Evolutionary conservation across 768 basidiomycete species (phyloP).

Genomic region (Coprinellus aureogranulatus): DNA sequence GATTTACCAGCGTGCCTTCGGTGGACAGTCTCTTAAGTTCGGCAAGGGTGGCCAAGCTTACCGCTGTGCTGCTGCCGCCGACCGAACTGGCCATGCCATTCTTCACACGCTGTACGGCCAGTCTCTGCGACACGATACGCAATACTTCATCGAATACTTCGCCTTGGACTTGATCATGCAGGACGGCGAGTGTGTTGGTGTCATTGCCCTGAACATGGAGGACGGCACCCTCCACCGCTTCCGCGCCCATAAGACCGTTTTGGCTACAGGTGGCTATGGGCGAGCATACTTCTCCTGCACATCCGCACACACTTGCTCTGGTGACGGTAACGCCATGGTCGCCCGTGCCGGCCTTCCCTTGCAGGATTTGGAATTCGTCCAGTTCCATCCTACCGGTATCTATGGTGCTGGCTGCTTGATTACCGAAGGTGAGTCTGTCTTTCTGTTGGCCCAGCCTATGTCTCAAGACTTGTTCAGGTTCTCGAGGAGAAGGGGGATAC

Average conservation of each 20-base stretch:
- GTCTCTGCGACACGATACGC: conserved; percentile 97
- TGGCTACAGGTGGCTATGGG: conserved; percentile 98
- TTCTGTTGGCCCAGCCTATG: neutral
- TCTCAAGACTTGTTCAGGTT: conserved; percentile 50
- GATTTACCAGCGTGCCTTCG: conserved; percentile 99
- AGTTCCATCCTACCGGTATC: conserved; percentile 99
- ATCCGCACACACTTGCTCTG: conserved; percentile 97
- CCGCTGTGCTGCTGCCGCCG: conserved; percentile 97
- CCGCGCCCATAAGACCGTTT: conserved; percentile 96
- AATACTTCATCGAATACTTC: conserved; percentile 99
- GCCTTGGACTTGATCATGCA: conserved; percentile 99
- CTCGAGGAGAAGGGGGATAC: conserved; percentile 99
- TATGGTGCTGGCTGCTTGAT: conserved; percentile 99
- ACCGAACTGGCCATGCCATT: conserved; percentile 97
- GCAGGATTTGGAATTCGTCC: conserved; percentile 98
- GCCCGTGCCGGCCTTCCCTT: conserved; percentile 92
- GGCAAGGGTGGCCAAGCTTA: conserved; percentile 99
- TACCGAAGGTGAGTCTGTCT: conserved; percentile 73
- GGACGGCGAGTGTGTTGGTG: conserved; percentile 98
- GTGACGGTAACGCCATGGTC: conserved; percentile 99
- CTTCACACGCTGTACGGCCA: conserved; percentile 99
- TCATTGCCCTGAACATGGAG: conserved; percentile 99
- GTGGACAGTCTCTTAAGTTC: conserved; percentile 94
- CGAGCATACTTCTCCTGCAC: conserved; percentile 99
- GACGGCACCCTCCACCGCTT: conserved; percentile 98